phyloP scores from a whole-genome alignment of 2,329 filamentous ascomycete species.

The Tympanopsis confertula region DNA sequence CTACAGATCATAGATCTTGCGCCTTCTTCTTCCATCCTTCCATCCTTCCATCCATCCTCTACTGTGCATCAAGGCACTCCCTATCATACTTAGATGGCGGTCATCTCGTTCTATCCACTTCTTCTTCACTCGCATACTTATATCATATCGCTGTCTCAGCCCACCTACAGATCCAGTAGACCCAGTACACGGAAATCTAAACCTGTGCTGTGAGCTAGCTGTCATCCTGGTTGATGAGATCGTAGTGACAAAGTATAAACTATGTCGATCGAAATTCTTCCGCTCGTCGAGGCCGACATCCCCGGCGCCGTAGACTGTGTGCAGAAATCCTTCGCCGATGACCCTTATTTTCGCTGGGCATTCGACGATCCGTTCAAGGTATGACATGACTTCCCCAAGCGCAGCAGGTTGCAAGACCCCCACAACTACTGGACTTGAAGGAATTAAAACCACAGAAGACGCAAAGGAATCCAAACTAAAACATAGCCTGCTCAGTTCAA shows the following conservation, averaged over 20 bases:
- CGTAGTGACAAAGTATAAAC: too few species aligned
- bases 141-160: not conserved
- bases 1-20: too few species aligned
- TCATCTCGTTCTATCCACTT: not conserved
- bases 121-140: not conserved
- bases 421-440: too few species aligned
- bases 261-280: not conserved
- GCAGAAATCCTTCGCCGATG: slow-evolving; percentile 41
- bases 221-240: not conserved
- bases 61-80: too few species aligned
- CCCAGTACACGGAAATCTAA: not conserved
- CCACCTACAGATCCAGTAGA: not conserved
- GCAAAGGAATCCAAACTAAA: too few species aligned
- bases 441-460: too few species aligned
- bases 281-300: slow-evolving; percentile 32
- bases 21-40: too few species aligned
- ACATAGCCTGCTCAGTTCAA: too few species aligned
- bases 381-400: not conserved
- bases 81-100: slow-evolving; percentile 1
- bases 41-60: too few species aligned
- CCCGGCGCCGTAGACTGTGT: slow-evolving; percentile 44
- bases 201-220: not conserved
- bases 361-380: slow-evolving; percentile 35
- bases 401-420: too few species aligned
- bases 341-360: slow-evolving; percentile 47